A percentile compares a stretch with the other conserved stretches of the same genome.
Conservation (phyloP, 441 rosid species). For the Euphorbia corollata region DNA sequence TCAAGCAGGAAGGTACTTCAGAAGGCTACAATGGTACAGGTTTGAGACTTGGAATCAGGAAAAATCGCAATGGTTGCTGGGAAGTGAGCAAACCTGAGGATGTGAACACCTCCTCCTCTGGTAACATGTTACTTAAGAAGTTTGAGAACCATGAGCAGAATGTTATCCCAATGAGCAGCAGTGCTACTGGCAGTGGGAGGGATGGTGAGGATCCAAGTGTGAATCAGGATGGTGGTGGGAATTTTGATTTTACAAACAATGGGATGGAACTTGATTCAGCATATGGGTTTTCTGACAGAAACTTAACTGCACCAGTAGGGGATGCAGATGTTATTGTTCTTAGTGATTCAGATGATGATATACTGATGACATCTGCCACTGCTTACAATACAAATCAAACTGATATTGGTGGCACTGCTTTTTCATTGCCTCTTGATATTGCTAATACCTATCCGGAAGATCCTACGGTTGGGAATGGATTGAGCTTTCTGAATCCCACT, state of each 20-base stretch:
- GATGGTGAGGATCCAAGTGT: slow-evolving; percentile 96
- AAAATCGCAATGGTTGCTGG: slow-evolving; percentile 80
- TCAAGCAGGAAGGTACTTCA: slow-evolving; percentile 74
- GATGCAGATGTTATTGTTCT: slow-evolving; percentile 78
- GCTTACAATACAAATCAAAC: slow-evolving; percentile 44
- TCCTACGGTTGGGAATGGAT: slow-evolving; percentile 45
- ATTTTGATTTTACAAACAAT: slow-evolving; percentile 50
- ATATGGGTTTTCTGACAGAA: slow-evolving; percentile 45
- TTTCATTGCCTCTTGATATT: slow-evolving; percentile 51
- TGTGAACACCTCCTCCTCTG: slow-evolving; percentile 56
- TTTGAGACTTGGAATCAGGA: slow-evolving; percentile 87
- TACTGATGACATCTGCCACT: slow-evolving; percentile 43
- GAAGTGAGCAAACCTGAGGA: slow-evolving; percentile 79
- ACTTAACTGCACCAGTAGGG: slow-evolving; percentile 42
- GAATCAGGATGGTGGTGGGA: slow-evolving; percentile 58
- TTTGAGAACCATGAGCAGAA: slow-evolving; percentile 45
- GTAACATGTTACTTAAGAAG: slow-evolving; percentile 49
- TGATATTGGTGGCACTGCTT: slow-evolving; percentile 47
- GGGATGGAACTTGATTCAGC: slow-evolving; percentile 67
- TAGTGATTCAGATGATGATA: slow-evolving; percentile 89
- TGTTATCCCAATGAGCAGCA: slow-evolving; percentile 82
- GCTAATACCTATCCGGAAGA: slow-evolving; percentile 53
- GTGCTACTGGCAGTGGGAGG: slow-evolving; percentile 85
- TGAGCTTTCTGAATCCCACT: slow-evolving; percentile 51
- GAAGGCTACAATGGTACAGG: slow-evolving; percentile 59